Conservation (phyloP, 2,329 filamentous ascomycete species). For the Akanthomyces uredinophilus region DNA sequence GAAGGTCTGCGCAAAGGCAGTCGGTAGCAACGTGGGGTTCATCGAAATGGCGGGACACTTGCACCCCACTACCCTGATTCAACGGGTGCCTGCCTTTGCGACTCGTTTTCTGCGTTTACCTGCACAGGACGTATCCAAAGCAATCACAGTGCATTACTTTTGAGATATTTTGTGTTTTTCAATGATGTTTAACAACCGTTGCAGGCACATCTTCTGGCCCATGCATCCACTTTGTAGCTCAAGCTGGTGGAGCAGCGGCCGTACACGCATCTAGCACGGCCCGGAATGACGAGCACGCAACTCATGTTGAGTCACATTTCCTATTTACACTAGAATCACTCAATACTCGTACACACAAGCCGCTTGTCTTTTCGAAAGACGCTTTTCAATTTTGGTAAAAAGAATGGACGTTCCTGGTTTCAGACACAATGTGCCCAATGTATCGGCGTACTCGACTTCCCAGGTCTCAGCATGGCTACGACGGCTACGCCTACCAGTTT, state of each 20-base stretch:
- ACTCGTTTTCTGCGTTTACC: too few relatives aligned
- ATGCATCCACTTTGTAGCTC: background rate
- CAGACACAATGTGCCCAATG: background rate
- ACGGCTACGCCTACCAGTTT: background rate
- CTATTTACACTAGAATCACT: background rate
- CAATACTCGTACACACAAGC: background rate
- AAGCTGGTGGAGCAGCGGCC: background rate
- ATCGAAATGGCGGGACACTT: background rate
- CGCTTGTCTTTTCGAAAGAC: too few relatives aligned
- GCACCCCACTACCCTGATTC: background rate
- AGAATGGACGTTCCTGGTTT: background rate
- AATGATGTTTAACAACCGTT: too few relatives aligned
- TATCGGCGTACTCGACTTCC: background rate
- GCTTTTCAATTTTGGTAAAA: background rate
- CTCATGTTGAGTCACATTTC: background rate
- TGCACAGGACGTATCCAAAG: background rate
- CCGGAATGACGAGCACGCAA: background rate
- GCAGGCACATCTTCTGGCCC: too few relatives aligned
- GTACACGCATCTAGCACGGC: background rate
- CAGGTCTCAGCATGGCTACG: conserved; percentile 1
- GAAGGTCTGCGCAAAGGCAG: background rate
- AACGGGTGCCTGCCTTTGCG: background rate
- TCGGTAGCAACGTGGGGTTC: background rate
- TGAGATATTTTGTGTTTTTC: too few relatives aligned
- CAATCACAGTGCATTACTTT: too few relatives aligned